Percentiles rank a stretch among this genome's conserved stretches.
These are phyloP conservation scores for Ganoderma leucocontextum DNA, from an alignment of 1,284 basidiomycete species.

Conservation along the genomic window DNA sequence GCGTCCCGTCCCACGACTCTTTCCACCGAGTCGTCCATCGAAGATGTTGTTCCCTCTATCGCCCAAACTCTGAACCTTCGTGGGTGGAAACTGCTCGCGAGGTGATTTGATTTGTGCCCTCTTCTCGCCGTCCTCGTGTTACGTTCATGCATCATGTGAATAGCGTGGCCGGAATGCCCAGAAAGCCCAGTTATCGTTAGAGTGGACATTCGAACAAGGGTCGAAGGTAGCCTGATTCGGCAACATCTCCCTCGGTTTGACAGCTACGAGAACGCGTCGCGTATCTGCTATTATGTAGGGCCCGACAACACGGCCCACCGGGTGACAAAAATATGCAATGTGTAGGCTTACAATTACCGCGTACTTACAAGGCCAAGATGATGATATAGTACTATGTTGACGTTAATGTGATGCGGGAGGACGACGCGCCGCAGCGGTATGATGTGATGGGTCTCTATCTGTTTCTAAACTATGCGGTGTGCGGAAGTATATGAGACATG, in stretches of 20 bases:
- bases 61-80: conserved; percentile 22
- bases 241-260: conserved; percentile 20
- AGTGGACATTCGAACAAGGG: conserved; percentile 14
- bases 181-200: conserved; percentile 8
- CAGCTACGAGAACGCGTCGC: conserved; percentile 25
- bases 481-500: conserved; percentile 28
- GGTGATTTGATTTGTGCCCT: conserved; percentile 10
- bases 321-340: conserved; percentile 26
- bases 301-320: conserved; percentile 16
- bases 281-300: conserved; percentile 18
- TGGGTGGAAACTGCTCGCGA: conserved; percentile 14
- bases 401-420: conserved; percentile 22
- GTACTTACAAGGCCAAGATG: conserved; percentile 29
- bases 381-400: conserved; percentile 33
- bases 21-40: conserved; percentile 9
- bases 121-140: conserved; percentile 30
- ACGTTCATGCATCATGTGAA: conserved; percentile 7
- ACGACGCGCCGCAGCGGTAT: conserved; percentile 20
- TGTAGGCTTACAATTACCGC: conserved; percentile 26
- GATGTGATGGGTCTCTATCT: conserved; percentile 32
- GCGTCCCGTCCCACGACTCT: conserved; percentile 12
- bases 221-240: conserved; percentile 2
- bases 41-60: not conserved
- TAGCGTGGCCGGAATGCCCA: conserved; percentile 12
- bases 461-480: conserved; percentile 29